Conservation (phyloP, 169 alveolate species). For the Plasmodium cynomolgi region DNA sequence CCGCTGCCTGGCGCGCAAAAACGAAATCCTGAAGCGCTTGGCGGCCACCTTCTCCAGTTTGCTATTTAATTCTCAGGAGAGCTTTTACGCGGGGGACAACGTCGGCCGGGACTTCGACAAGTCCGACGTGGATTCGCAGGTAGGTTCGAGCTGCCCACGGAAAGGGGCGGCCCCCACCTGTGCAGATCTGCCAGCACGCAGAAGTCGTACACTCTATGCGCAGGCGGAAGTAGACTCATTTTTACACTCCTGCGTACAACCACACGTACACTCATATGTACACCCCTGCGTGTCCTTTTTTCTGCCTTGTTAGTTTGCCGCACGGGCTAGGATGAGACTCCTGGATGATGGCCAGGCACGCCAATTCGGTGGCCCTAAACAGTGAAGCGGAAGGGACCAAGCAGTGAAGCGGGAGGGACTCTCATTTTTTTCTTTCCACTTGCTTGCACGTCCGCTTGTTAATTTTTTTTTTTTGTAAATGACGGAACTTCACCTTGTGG, state of each 20-base stretch:
- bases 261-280: not conserved
- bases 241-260: not conserved
- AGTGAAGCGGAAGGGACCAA: not conserved
- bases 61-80: not conserved
- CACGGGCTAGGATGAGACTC: not conserved
- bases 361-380: not conserved
- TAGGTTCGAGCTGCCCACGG: not conserved
- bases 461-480: not conserved
- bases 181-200: not conserved
- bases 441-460: not conserved
- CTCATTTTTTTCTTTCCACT: not conserved
- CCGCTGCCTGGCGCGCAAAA: slow-evolving; percentile 10
- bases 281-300: not conserved
- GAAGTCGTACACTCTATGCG: too few species aligned
- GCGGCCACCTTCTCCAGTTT: not conserved
- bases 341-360: slow-evolving; percentile 14
- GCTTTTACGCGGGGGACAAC: slow-evolving; percentile 53
- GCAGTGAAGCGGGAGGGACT: too few species aligned
- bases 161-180: not conserved
- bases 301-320: not conserved
- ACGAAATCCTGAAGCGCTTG: slow-evolving; percentile 5
- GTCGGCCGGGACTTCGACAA: slow-evolving; percentile 27
- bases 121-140: slow-evolving; percentile 35
- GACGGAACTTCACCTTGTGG: not conserved
- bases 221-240: too few species aligned